Base-by-base conservation (phyloP, 2,329 filamentous ascomycete species). In the Didymella glomerata region DNA sequence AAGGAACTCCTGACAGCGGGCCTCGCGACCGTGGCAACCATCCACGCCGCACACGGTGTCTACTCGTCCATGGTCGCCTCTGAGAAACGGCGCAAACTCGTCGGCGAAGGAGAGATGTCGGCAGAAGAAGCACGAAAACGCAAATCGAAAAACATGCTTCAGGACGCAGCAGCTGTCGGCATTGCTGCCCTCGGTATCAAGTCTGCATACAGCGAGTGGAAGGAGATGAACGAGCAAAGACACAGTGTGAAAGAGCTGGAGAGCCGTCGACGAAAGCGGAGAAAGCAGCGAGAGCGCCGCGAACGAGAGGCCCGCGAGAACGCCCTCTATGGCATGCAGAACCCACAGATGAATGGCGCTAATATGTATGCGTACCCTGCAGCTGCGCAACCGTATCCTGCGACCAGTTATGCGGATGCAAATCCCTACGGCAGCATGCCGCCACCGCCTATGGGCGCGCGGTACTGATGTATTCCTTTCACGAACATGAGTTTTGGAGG, bases 181-280 rank as follows among this genome's bases (percentile, higher is more conserved):
- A 85, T 90, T 65, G 87, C 88, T 28, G 87, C 86, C 24, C 79
- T 90, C 54, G 87, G 88, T 74, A 86, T 90, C 78, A 89, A 89
- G 74, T 84, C 85, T 49, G 87, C 88, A 14, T 82, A 86, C 68
- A 82, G 81, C 5, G 87, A 89, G 73, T 90, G 88, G 86, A 87
- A 89, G 75, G 85, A 89, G 71, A 86, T 87, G 76, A 85, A 86
- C 59, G 83, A 88, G 74, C 82, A 88, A 73, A 81, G 85, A 60
- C 82, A 84, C 65, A 81, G 83, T 69, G 82, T 81, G 53, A 78
- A 81, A 51, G 82, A 87, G 62, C 82, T 88, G 57, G 81, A 85
- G 65, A 71, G 79, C 48, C 79, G 84, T 67, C 76, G 79, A 52
- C 77, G 75, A 51, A 77, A 80, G 70, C 71, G 80, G 53, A 75